Percentiles rank a stretch among this genome's conserved stretches.
phyloP scores from a whole-genome alignment of 257 asterid genomes.

The Forsythia suspensa region DNA sequence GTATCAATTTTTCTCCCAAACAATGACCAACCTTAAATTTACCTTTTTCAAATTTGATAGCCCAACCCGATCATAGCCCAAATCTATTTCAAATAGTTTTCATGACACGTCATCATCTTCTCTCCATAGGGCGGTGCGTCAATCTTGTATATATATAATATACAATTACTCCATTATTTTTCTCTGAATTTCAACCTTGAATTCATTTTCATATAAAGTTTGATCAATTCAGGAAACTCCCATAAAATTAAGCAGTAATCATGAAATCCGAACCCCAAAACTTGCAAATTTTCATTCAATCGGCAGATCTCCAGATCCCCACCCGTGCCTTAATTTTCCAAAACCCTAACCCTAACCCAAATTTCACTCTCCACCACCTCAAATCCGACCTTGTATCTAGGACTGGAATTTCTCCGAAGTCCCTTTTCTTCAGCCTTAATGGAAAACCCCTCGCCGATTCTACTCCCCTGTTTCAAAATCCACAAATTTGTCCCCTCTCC shows the following conservation, averaged over 20 bases:
- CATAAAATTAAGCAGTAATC: neutral
- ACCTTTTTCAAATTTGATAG: too few species aligned
- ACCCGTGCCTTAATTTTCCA: slow-evolving; percentile 46
- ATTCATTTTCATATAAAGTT: neutral
- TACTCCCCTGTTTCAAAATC: slow-evolving; percentile 31
- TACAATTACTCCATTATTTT: too few species aligned
- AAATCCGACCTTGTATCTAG: slow-evolving; percentile 45
- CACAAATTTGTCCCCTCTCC: slow-evolving; percentile 47
- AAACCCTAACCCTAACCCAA: slow-evolving; percentile 56
- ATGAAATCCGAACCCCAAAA: slow-evolving; percentile 32
- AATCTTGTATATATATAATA: too few species aligned
- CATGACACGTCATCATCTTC: too few species aligned
- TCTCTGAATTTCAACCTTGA: neutral
- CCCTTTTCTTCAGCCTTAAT: slow-evolving; percentile 60
- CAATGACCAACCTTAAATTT: too few species aligned
- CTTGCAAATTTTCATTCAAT: slow-evolving; percentile 62
- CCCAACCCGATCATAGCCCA: too few species aligned
- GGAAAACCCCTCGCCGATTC: slow-evolving; percentile 60
- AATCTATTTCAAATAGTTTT: too few species aligned
- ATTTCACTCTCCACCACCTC: slow-evolving; percentile 54
- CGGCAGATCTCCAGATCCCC: slow-evolving; percentile 56
- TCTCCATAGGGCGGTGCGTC: too few species aligned
- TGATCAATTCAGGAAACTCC: neutral
- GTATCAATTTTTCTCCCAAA: too few species aligned
- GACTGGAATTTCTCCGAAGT: slow-evolving; percentile 22